These are phyloP conservation scores for Suillus bovinus DNA, from an alignment of 768 basidiomycete species.

Conservation along the genomic window DNA sequence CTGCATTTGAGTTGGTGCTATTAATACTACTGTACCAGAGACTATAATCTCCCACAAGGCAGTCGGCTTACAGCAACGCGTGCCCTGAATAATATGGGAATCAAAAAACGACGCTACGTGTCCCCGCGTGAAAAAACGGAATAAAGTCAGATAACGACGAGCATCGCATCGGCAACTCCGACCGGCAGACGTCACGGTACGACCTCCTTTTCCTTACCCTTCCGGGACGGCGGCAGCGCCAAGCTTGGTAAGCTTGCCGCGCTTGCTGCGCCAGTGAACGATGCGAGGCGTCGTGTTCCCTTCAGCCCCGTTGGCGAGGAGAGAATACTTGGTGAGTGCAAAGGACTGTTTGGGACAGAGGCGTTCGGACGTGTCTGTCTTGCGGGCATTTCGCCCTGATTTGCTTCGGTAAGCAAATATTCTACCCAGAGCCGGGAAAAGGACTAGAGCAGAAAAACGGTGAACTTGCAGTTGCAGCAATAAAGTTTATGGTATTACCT, in stretches of 20 bases:
- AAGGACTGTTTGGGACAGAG: conserved; percentile 42
- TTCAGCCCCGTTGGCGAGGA: conserved; percentile 28
- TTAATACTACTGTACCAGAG: neutral
- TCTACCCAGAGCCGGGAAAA: conserved; percentile 99
- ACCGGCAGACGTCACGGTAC: conserved; percentile 9
- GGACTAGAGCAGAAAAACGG: conserved; percentile 51
- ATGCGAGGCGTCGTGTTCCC: conserved; percentile 38
- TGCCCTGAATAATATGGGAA: neutral
- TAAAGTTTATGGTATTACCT: conserved; percentile 44
- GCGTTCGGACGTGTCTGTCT: conserved; percentile 33
- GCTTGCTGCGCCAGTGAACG: conserved; percentile 36
- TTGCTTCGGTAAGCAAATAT: conserved; percentile 91
- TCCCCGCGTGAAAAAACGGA: conserved; percentile 1
- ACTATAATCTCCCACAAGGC: neutral
- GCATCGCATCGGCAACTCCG: conserved; percentile 1
- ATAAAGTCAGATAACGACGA: neutral
- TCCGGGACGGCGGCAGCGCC: conserved; percentile 38
- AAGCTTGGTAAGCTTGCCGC: conserved; percentile 44
- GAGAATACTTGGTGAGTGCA: conserved; percentile 24
- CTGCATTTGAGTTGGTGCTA: neutral
- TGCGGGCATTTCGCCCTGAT: conserved; percentile 36
- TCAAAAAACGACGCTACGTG: conserved; percentile 1
- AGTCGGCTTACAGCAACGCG: neutral
- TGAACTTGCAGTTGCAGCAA: neutral
- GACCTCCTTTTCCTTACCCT: conserved; percentile 48